Conservation (phyloP, 1,284 basidiomycete genomes). For the Cryptococcus jaspeensis region DNA sequence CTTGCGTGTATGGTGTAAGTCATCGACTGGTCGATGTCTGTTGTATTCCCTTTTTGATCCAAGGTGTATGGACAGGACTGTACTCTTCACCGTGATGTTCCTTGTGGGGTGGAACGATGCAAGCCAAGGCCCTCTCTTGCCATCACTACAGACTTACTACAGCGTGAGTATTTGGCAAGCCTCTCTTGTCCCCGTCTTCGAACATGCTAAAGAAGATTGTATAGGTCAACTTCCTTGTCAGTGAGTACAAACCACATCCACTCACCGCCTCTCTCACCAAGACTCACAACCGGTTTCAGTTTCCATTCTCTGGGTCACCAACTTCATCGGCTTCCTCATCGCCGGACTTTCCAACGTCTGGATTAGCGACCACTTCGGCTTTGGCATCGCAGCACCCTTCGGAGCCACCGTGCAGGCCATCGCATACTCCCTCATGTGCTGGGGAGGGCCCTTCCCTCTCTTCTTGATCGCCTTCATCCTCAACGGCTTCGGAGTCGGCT, state of each 20-base stretch:
- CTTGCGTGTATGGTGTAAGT: too few relatives aligned
- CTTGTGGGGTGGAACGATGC: constrained; percentile 63
- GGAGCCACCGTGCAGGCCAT: constrained; percentile 48
- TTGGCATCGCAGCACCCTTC: constrained; percentile 56
- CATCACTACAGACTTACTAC: constrained; percentile 59
- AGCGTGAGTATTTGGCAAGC: constrained; percentile 23
- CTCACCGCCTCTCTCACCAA: too few relatives aligned
- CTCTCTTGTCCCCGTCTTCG: not conserved
- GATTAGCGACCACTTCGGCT: constrained; percentile 58
- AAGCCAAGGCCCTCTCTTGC: constrained; percentile 61
- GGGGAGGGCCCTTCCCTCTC: constrained; percentile 66
- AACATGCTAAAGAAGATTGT: too few relatives aligned
- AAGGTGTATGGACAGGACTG: too few relatives aligned
- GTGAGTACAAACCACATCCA: constrained; percentile 20
- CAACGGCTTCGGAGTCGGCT: constrained; percentile 62
- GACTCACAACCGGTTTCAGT: constrained; percentile 48
- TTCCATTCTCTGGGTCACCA: constrained; percentile 61
- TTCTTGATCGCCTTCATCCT: constrained; percentile 63
- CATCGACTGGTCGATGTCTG: too few relatives aligned
- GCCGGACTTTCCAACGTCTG: constrained; percentile 57
- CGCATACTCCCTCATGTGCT: constrained; percentile 59
- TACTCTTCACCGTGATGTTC: constrained; percentile 3
- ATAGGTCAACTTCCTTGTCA: constrained; percentile 43
- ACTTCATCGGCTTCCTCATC: constrained; percentile 58
- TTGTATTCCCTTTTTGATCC: too few relatives aligned